Conservation (phyloP, 177 flowering plant genomes). For the Vitis hybrid region DNA sequence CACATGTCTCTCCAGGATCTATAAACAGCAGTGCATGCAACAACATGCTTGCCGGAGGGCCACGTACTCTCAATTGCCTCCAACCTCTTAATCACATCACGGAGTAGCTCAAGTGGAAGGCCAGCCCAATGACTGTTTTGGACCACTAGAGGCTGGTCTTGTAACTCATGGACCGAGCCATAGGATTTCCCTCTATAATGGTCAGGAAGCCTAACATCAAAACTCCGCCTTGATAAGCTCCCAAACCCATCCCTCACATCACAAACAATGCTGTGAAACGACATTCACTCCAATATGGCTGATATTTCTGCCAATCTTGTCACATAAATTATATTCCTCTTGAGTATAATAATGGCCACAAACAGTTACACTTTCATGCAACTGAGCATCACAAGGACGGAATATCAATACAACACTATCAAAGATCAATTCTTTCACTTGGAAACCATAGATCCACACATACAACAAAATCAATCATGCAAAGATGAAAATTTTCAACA, state of each 20-base stretch:
- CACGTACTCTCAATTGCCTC: conserved; percentile 90
- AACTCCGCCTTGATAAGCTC: conserved; percentile 82
- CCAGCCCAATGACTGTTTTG: conserved; percentile 84
- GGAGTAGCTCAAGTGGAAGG: conserved; percentile 85
- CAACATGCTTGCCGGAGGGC: conserved; percentile 90
- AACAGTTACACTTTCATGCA: not conserved
- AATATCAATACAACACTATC: too few relatives aligned
- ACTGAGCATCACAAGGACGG: not conserved
- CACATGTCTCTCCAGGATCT: conserved; percentile 94
- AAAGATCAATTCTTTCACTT: too few relatives aligned
- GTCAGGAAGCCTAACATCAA: conserved; percentile 68
- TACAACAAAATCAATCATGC: not conserved
- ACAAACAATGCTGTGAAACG: conserved; percentile 89
- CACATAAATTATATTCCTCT: conserved; percentile 20
- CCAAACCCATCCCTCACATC: conserved; percentile 85
- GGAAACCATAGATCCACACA: too few relatives aligned
- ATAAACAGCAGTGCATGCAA: conserved; percentile 91
- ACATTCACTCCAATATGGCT: conserved; percentile 49
- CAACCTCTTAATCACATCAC: conserved; percentile 88
- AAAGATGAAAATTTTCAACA: conserved; percentile 5
- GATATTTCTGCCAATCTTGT: conserved; percentile 8
- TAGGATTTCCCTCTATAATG: conserved; percentile 65
- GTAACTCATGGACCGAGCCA: conserved; percentile 67
- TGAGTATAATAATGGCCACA: not conserved
- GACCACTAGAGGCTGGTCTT: conserved; percentile 50